Evolutionary conservation across 768 basidiomycete species (phyloP).

Genomic region (Trametes maxima): DNA sequence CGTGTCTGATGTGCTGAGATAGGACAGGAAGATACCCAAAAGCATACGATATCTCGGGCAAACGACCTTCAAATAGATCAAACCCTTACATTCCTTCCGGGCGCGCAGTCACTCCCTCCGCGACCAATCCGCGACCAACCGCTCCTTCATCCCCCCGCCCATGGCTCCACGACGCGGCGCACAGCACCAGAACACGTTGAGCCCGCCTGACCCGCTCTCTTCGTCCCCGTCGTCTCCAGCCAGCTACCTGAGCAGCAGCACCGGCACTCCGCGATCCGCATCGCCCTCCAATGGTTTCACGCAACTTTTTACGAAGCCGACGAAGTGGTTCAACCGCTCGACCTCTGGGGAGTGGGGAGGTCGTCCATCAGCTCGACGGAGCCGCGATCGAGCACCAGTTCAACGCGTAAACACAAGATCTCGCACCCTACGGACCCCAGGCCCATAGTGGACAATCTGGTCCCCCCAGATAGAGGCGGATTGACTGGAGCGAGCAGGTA

Average conservation of each 20-base stretch:
- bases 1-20: not conserved
- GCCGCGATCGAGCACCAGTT: slow-evolving; percentile 52
- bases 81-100: slow-evolving; percentile 12
- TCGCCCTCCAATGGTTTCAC: slow-evolving; percentile 70
- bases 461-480: slow-evolving; percentile 43
- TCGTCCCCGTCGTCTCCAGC: slow-evolving; percentile 27
- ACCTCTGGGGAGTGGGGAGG: slow-evolving; percentile 50
- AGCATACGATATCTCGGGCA: no score
- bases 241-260: slow-evolving; percentile 35
- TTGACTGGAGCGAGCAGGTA: slow-evolving; percentile 51
- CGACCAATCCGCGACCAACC: not conserved
- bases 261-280: slow-evolving; percentile 49
- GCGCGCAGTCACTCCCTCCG: not conserved
- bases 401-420: slow-evolving; percentile 72
- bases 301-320: slow-evolving; percentile 65
- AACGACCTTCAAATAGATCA: not conserved
- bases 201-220: slow-evolving; percentile 27
- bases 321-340: slow-evolving; percentile 72
- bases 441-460: slow-evolving; percentile 58
- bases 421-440: slow-evolving; percentile 83
- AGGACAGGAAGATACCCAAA: slow-evolving; percentile 14
- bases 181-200: slow-evolving; percentile 35
- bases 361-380: slow-evolving; percentile 39
- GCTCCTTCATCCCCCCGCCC: slow-evolving; percentile 7
- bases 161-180: slow-evolving; percentile 57